Evolutionary conservation across 768 basidiomycete genomes (phyloP).

Genomic region (Auricularia heimuer): DNA sequence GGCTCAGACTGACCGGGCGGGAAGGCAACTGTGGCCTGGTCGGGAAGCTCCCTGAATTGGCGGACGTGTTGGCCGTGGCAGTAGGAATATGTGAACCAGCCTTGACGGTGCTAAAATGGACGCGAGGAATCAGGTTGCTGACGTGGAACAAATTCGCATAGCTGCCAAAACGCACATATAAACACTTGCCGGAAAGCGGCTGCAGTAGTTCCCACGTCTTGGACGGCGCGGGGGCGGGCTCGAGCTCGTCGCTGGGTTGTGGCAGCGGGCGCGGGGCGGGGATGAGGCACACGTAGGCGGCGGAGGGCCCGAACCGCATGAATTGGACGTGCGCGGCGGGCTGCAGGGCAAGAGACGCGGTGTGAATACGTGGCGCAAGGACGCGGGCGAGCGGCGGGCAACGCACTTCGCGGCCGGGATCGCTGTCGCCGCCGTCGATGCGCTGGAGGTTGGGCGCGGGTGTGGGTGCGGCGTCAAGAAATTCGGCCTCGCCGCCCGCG

Average conservation of each 20-base stretch:
- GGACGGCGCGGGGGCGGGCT: conserved; percentile 54
- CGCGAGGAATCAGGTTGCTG: conserved; percentile 16
- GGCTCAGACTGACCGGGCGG: conserved; percentile 37
- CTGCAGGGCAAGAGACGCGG: conserved; percentile 37
- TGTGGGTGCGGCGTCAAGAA: conserved; percentile 48
- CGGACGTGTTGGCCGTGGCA: conserved; percentile 93
- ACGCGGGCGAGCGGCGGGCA: too few relatives aligned
- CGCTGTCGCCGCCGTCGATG: conserved; percentile 46
- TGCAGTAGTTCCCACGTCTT: conserved; percentile 78
- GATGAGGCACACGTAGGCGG: conserved; percentile 70
- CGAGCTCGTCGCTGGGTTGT: conserved; percentile 39
- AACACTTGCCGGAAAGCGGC: conserved; percentile 67
- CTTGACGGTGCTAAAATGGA: conserved; percentile 58
- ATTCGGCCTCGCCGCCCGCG: conserved; percentile 65
- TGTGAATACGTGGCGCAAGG: background rate
- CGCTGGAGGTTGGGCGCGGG: conserved; percentile 36
- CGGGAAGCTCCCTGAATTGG: conserved; percentile 82
- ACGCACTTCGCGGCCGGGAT: conserved; percentile 11
- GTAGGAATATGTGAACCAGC: conserved; percentile 97
- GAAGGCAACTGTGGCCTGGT: conserved; percentile 47
- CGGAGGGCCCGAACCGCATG: conserved; percentile 62
- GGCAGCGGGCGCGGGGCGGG: conserved; percentile 43
- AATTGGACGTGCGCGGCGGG: conserved; percentile 14
- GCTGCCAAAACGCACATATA: conserved; percentile 57
- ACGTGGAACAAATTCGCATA: conserved; percentile 15